These are phyloP conservation scores for Infundibulicybe gibba DNA, from an alignment of 768 basidiomycete species.

Conservation along the genomic window DNA sequence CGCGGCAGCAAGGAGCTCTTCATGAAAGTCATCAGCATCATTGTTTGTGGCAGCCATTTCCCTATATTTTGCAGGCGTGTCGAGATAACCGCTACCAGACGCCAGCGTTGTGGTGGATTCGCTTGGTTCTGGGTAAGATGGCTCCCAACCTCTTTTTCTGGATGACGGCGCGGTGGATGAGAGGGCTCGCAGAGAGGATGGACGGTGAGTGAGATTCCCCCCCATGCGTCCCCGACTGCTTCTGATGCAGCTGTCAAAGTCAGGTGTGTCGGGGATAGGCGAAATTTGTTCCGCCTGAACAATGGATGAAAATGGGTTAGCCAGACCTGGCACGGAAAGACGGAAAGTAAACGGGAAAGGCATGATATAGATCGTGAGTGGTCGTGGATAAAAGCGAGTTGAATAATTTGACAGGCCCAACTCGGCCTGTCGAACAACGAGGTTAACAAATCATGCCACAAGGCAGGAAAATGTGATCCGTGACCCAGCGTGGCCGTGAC, in stretches of 20 bases:
- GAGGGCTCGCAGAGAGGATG: conserved; percentile 11
- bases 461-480: too few relatives aligned
- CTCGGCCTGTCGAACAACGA: too few relatives aligned
- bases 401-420: too few relatives aligned
- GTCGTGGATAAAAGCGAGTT: neutral
- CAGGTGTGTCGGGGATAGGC: conserved; percentile 13
- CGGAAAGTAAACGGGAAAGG: conserved; percentile 73
- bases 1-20: conserved; percentile 9
- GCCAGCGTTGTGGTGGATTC: conserved; percentile 46
- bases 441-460: too few relatives aligned
- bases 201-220: conserved; percentile 17
- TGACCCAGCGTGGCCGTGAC: too few relatives aligned
- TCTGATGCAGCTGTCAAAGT: conserved; percentile 3
- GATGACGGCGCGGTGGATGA: conserved; percentile 7
- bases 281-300: conserved; percentile 12
- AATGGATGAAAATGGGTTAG: conserved; percentile 55
- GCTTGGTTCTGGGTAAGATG: conserved; percentile 54
- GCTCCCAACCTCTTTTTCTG: conserved; percentile 61
- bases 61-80: conserved; percentile 64
- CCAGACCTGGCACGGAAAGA: conserved; percentile 58
- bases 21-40: conserved; percentile 22
- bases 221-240: neutral
- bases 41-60: conserved; percentile 39
- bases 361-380: conserved; percentile 21
- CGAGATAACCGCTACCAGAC: conserved; percentile 62